These are phyloP conservation scores for Yamadazyma dendronema DNA, from an alignment of 1,139 yeast species.

Conservation along the genomic window DNA sequence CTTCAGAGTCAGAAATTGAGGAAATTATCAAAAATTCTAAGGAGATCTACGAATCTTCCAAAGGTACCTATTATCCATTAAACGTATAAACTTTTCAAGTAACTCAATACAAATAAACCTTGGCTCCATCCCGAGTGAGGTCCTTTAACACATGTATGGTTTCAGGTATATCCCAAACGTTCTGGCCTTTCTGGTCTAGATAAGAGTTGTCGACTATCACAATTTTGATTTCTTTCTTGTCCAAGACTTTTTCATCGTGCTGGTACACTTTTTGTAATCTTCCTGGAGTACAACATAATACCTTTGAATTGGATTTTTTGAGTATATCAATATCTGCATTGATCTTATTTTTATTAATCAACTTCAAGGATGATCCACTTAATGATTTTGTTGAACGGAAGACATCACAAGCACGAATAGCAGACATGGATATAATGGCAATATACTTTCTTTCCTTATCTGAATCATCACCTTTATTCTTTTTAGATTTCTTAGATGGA, in stretches of 20 bases:
- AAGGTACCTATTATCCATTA: constrained; percentile 33
- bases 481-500: constrained; percentile 29
- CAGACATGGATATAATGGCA: constrained; percentile 65
- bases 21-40: constrained; percentile 1
- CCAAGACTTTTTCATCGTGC: constrained; percentile 36
- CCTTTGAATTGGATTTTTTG: constrained; percentile 46
- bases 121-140: constrained; percentile 43
- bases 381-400: constrained; percentile 58
- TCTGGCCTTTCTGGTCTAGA: constrained; percentile 61
- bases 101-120: constrained; percentile 48
- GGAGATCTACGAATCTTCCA: constrained; percentile 32
- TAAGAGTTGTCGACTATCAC: constrained; percentile 64
- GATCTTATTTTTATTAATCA: constrained; percentile 66
- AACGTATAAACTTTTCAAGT: constrained; percentile 10
- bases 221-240: constrained; percentile 49
- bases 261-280: constrained; percentile 52
- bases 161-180: constrained; percentile 60
- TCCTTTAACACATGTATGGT: constrained; percentile 40
- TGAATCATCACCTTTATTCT: constrained; percentile 22
- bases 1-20: background rate
- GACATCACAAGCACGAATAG: constrained; percentile 71
- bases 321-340: constrained; percentile 56
- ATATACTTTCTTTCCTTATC: constrained; percentile 35
- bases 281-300: constrained; percentile 66
- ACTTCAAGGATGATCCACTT: constrained; percentile 57